A percentile compares a stretch with the other conserved stretches of the same genome.
phyloP scores from a whole-genome alignment of 352 stramenopile genomes.

The Pythium grandisporangium region DNA sequence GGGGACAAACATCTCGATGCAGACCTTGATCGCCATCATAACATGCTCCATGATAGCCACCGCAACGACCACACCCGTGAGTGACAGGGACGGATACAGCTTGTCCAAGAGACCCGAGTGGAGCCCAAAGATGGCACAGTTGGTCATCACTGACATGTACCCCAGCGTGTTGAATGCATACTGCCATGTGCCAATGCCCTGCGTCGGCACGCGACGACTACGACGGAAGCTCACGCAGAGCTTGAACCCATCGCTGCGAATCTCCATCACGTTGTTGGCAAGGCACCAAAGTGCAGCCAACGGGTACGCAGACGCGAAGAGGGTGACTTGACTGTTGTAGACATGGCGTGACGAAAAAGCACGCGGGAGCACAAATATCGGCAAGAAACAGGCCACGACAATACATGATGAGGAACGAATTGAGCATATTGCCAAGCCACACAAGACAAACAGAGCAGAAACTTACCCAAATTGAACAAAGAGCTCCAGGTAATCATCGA shows the following conservation, averaged over 20 bases:
- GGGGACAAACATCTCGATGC: slow-evolving; percentile 71
- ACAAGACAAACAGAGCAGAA: background rate
- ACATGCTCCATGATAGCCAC: slow-evolving; percentile 66
- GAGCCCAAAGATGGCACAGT: slow-evolving; percentile 92
- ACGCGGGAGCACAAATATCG: too few species aligned
- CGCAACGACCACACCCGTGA: slow-evolving; percentile 39
- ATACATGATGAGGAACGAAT: too few species aligned
- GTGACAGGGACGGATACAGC: slow-evolving; percentile 56
- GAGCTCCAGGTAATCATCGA: slow-evolving; percentile 93
- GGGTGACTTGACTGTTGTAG: slow-evolving; percentile 84
- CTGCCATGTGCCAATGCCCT: slow-evolving; percentile 92
- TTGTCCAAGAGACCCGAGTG: slow-evolving; percentile 77
- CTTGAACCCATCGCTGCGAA: slow-evolving; percentile 94
- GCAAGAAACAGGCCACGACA: too few species aligned
- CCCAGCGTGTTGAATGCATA: slow-evolving; percentile 85
- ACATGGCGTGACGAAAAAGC: too few species aligned
- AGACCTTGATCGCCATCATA: slow-evolving; percentile 70
- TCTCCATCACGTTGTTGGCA: slow-evolving; percentile 93
- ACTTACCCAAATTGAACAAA: slow-evolving; percentile 89
- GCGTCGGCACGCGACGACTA: slow-evolving; percentile 39
- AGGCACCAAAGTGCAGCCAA: slow-evolving; percentile 90
- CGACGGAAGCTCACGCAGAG: slow-evolving; percentile 81
- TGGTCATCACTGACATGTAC: slow-evolving; percentile 91
- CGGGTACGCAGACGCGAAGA: slow-evolving; percentile 92
- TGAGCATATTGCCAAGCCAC: background rate